These are phyloP conservation scores for Adansonia digitata DNA, from an alignment of 345 rosid species.

Conservation along the genomic window DNA sequence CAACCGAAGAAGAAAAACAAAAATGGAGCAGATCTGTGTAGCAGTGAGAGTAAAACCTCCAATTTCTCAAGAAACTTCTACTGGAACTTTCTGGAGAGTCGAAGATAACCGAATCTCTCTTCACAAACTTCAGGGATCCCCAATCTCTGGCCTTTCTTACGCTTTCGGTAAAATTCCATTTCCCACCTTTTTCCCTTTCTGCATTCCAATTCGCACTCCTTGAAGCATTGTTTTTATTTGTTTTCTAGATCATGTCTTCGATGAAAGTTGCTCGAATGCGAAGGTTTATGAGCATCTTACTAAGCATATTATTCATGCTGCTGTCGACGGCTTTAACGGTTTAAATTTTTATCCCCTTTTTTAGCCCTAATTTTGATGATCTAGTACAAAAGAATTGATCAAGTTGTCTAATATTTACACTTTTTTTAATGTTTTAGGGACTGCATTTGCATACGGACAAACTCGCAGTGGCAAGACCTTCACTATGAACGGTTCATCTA, in stretches of 20 bases:
- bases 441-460: conserved; percentile 97
- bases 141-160: conserved; percentile 54
- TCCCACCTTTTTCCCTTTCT: background rate
- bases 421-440: conserved; percentile 37
- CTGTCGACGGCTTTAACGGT: conserved; percentile 90
- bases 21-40: conserved; percentile 90
- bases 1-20: background rate
- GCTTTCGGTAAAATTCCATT: conserved; percentile 56
- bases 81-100: conserved; percentile 48
- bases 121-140: conserved; percentile 58
- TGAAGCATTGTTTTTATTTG: background rate
- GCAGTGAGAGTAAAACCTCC: conserved; percentile 80
- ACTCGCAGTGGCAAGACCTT: conserved; percentile 98
- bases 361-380: conserved; percentile 4
- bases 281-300: conserved; percentile 72
- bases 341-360: background rate
- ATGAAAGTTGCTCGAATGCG: conserved; percentile 60
- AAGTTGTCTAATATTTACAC: background rate
- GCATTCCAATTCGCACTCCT: background rate
- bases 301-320: conserved; percentile 68
- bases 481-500: conserved; percentile 86
- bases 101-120: conserved; percentile 82
- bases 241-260: conserved; percentile 71
- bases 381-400: background rate
- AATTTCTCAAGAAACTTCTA: conserved; percentile 26